Conservation (phyloP, 108 stramenopile species). For the Conticribra weissflogii region DNA sequence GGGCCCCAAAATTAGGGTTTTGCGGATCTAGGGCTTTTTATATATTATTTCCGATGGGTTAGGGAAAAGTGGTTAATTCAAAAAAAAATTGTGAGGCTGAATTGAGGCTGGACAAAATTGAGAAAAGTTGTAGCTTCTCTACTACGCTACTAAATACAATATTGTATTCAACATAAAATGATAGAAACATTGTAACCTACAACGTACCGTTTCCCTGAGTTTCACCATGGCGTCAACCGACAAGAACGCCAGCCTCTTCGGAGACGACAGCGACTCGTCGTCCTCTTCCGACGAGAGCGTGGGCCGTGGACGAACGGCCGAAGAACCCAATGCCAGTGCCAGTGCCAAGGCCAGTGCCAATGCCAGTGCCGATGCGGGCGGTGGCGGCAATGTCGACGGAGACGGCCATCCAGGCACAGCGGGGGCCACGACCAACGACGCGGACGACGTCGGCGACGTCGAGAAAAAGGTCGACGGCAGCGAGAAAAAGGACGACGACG, state of each 20-base stretch:
- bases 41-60: too few species aligned
- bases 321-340: slow-evolving; percentile 26
- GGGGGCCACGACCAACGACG: neutral
- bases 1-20: too few species aligned
- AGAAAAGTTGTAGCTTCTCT: too few species aligned
- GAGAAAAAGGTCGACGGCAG: slow-evolving; percentile 20
- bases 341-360: neutral
- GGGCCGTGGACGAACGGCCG: slow-evolving; percentile 25
- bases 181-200: neutral
- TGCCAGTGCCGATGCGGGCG: neutral
- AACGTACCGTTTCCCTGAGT: neutral
- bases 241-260: slow-evolving; percentile 5
- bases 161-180: neutral
- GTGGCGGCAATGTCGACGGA: neutral
- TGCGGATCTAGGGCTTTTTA: too few species aligned
- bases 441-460: slow-evolving; percentile 5
- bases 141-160: too few species aligned
- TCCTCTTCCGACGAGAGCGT: slow-evolving; percentile 44
- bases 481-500: slow-evolving; percentile 3
- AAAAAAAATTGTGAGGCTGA: too few species aligned
- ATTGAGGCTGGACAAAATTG: too few species aligned
- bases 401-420: neutral
- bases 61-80: too few species aligned
- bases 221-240: neutral
- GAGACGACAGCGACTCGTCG: slow-evolving; percentile 30